These are phyloP conservation scores for Fusarium sp. DNA, from an alignment of 2,329 filamentous ascomycete species.

Conservation along the genomic window DNA sequence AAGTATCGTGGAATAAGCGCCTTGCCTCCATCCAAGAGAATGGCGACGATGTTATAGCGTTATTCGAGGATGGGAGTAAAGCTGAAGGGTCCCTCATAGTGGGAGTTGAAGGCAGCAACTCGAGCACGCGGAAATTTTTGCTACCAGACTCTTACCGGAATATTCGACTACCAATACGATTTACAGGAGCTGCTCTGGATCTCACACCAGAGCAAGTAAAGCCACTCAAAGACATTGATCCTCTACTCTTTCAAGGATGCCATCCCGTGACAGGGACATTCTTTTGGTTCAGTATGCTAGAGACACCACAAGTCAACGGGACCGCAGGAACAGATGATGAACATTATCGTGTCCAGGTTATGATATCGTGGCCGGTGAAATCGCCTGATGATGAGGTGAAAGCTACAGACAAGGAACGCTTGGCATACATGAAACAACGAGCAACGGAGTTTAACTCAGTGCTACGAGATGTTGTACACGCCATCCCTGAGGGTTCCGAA, in stretches of 20 bases:
- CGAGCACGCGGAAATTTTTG: slow-evolving; percentile 6
- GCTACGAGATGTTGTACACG: background rate
- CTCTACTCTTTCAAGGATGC: slow-evolving; percentile 16
- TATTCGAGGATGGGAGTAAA: background rate
- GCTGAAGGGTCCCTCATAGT: slow-evolving; percentile 10
- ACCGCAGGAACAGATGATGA: background rate
- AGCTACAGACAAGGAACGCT: background rate
- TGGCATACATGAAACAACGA: slow-evolving; percentile 19
- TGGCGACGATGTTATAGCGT: background rate
- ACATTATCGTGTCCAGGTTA: slow-evolving; percentile 8
- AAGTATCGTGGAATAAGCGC: slow-evolving; percentile 14
- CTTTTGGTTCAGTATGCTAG: slow-evolving; percentile 16
- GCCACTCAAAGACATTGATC: slow-evolving; percentile 10
- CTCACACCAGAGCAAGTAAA: slow-evolving; percentile 22
- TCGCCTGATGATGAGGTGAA: slow-evolving; percentile 17
- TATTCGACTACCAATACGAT: slow-evolving; percentile 2
- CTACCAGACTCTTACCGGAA: slow-evolving; percentile 9
- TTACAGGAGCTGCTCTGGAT: slow-evolving; percentile 11
- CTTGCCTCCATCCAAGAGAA: slow-evolving; percentile 8
- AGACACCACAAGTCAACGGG: slow-evolving; percentile 5
- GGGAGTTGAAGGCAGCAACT: slow-evolving; percentile 21
- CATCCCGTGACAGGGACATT: slow-evolving; percentile 4
- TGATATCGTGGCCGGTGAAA: slow-evolving; percentile 20
- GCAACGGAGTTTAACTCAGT: slow-evolving; percentile 13
- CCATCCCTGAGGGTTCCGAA: slow-evolving; percentile 8